phyloP scores from a whole-genome alignment of 805 yeast species.

The Lipomyces lipofer region DNA sequence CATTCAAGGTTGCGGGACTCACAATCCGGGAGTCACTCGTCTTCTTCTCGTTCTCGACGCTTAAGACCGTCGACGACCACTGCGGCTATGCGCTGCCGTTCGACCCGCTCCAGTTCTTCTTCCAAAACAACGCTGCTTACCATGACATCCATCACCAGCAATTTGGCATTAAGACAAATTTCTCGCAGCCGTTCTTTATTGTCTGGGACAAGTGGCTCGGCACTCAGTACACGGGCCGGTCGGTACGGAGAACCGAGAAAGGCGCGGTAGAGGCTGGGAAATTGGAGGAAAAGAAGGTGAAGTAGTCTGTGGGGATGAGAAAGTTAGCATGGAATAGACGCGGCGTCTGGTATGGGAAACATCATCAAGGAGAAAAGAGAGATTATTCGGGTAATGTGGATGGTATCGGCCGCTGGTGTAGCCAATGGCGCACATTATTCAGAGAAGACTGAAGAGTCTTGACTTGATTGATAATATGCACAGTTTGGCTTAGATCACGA shows the following conservation, averaged over 20 bases:
- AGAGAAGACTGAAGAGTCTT: too few relatives aligned
- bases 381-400: too few relatives aligned
- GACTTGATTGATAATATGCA: too few relatives aligned
- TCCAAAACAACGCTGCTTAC: constrained; percentile 93
- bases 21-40: constrained; percentile 74
- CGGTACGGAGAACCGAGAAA: too few relatives aligned
- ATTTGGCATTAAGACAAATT: constrained; percentile 91
- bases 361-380: too few relatives aligned
- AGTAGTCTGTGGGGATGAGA: too few relatives aligned
- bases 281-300: constrained; percentile 18
- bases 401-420: too few relatives aligned
- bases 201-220: constrained; percentile 80
- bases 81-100: constrained; percentile 95
- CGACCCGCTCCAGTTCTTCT: constrained; percentile 84
- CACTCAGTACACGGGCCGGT: constrained; percentile 52
- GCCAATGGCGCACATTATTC: too few relatives aligned
- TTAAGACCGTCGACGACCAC: constrained; percentile 97
- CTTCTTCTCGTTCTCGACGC: constrained; percentile 81
- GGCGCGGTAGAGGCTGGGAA: background rate
- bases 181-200: constrained; percentile 93
- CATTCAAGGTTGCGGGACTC: constrained; percentile 61
- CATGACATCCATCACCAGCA: constrained; percentile 98
- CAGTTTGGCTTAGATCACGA: too few relatives aligned
- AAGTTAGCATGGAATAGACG: too few relatives aligned
- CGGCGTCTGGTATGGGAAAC: too few relatives aligned